Evolutionary conservation across 2,329 filamentous ascomycete species (phyloP).

Genomic region (Claviceps monticola): DNA sequence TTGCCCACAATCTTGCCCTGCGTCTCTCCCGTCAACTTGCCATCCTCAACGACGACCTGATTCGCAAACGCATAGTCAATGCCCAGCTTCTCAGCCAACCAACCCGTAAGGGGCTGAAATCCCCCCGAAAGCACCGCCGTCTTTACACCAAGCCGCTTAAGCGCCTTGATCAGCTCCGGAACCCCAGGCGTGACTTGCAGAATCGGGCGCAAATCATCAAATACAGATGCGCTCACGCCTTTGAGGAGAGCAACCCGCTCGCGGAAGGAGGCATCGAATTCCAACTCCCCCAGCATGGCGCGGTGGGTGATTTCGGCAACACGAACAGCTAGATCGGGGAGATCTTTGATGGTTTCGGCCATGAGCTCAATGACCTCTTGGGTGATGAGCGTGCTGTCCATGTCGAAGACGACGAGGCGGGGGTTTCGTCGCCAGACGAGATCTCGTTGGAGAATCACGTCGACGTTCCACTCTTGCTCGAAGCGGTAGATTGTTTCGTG

Average conservation of each 20-base stretch:
- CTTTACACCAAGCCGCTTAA: conserved; percentile 70
- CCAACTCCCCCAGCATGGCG: conserved; percentile 91
- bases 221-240: conserved; percentile 66
- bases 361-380: conserved; percentile 97
- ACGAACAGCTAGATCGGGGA: conserved; percentile 58
- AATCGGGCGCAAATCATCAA: conserved; percentile 58
- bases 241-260: conserved; percentile 70
- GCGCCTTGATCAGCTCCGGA: conserved; percentile 53
- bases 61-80: conserved; percentile 87
- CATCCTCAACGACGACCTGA: conserved; percentile 53
- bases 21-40: conserved; percentile 57
- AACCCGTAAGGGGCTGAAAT: conserved; percentile 77
- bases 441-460: conserved; percentile 65
- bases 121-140: conserved; percentile 87
- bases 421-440: conserved; percentile 65
- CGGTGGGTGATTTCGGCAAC: conserved; percentile 84
- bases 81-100: conserved; percentile 68
- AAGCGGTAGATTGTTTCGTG: conserved; percentile 74
- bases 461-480: conserved; percentile 79
- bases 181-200: conserved; percentile 77
- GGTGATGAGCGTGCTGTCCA: conserved; percentile 95
- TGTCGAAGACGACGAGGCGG: conserved; percentile 87
- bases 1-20: conserved; percentile 61
- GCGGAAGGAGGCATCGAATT: conserved; percentile 74
- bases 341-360: conserved; percentile 58